Evolutionary conservation across 2,329 filamentous ascomycete genomes (phyloP).

Genomic region (Byssochlamys sp.): DNA sequence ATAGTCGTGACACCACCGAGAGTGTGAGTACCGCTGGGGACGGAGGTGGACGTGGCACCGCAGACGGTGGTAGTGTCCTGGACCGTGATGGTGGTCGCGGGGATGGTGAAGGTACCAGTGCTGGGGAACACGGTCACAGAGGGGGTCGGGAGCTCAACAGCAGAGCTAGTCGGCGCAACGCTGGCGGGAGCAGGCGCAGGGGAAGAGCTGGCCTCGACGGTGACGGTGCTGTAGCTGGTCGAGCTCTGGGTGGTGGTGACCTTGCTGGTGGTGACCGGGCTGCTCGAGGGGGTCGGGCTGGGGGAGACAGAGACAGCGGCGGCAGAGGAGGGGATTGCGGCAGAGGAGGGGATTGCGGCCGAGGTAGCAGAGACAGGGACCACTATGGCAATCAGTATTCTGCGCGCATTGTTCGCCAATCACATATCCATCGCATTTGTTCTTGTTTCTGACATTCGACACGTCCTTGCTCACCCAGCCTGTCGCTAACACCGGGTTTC

Average conservation of each 20-base stretch:
- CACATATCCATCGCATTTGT: background rate
- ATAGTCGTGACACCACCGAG: constrained; percentile 64
- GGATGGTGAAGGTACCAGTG: constrained; percentile 66
- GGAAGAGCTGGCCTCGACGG: constrained; percentile 21
- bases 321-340: constrained; percentile 12
- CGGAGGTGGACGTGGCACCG: constrained; percentile 51
- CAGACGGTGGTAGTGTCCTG: constrained; percentile 59
- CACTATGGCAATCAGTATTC: constrained; percentile 23
- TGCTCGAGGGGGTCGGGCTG: constrained; percentile 14
- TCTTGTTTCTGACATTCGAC: background rate
- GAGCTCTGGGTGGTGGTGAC: constrained; percentile 27
- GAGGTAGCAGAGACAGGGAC: constrained; percentile 30
- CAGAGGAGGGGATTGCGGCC: background rate
- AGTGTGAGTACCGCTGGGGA: constrained; percentile 58
- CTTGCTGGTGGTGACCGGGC: constrained; percentile 12
- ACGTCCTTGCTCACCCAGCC: background rate
- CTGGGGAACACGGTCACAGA: constrained; percentile 48
- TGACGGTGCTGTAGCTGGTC: constrained; percentile 30
- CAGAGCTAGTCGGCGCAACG: constrained; percentile 8
- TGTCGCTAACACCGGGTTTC: background rate
- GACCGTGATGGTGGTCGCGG: constrained; percentile 60
- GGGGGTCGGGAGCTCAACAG: constrained; percentile 36
- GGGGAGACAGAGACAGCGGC: constrained; percentile 9
- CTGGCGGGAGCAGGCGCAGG: constrained; percentile 18
- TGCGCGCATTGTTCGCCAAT: background rate